Conservation (phyloP, 1,139 yeast species). For the Diutina siamensis region DNA sequence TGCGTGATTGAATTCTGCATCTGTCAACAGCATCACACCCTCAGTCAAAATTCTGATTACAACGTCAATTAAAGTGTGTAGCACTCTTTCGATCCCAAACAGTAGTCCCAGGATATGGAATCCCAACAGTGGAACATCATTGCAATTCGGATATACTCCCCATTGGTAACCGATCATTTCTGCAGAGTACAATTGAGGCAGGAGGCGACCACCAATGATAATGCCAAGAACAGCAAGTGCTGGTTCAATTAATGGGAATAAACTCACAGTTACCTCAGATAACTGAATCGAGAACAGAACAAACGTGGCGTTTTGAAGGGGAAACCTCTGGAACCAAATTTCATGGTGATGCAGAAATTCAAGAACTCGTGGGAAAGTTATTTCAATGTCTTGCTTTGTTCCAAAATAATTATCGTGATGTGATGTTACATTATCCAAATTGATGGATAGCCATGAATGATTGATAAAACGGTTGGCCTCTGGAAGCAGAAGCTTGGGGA, state of each 20-base stretch:
- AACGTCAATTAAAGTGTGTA: constrained; percentile 15
- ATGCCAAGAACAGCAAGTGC: constrained; percentile 40
- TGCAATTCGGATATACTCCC: constrained; percentile 39
- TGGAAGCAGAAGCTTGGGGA: background rate
- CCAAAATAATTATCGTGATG: constrained; percentile 9
- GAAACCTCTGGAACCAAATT: constrained; percentile 37
- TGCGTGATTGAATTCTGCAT: constrained; percentile 13
- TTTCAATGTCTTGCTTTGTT: constrained; percentile 4
- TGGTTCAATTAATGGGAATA: constrained; percentile 25
- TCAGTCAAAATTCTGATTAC: constrained; percentile 10
- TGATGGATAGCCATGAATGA: constrained; percentile 7
- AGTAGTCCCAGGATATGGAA: constrained; percentile 40
- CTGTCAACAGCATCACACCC: constrained; percentile 1
- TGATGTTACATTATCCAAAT: background rate
- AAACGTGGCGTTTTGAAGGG: constrained; percentile 11
- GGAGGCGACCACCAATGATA: constrained; percentile 26
- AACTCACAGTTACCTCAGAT: constrained; percentile 14
- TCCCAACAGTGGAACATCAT: constrained; percentile 38
- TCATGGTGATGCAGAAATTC: constrained; percentile 20
- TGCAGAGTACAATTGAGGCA: constrained; percentile 35
- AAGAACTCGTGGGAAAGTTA: constrained; percentile 11
- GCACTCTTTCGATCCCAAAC: constrained; percentile 21
- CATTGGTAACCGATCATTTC: constrained; percentile 42
- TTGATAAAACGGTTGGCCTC: constrained; percentile 6
- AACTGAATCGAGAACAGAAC: constrained; percentile 35